Conservation (phyloP, 1,139 yeast genomes). For the Geotrichum reessii region DNA sequence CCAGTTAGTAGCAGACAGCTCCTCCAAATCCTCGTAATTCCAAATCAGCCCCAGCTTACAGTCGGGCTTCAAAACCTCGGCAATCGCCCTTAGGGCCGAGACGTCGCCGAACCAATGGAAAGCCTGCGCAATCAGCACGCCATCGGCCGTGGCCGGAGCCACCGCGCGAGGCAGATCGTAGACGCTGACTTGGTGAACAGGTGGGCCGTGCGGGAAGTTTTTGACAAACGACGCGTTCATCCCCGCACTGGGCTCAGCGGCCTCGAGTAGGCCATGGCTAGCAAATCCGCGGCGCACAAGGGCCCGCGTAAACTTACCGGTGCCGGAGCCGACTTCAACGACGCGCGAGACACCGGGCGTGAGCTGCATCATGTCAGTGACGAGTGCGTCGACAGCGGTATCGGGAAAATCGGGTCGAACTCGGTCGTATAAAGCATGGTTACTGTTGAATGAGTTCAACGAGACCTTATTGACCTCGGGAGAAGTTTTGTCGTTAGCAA, state of each 20-base stretch:
- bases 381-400: conserved; percentile 45
- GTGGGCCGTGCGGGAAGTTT: conserved; percentile 50
- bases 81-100: conserved; percentile 46
- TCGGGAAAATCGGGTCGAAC: conserved; percentile 53
- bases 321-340: conserved; percentile 59
- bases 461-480: conserved; percentile 19
- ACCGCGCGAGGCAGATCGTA: not conserved
- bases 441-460: conserved; percentile 44
- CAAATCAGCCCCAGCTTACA: conserved; percentile 53
- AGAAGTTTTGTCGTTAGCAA: no score
- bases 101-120: conserved; percentile 63
- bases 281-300: conserved; percentile 31
- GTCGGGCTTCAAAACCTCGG: conserved; percentile 50
- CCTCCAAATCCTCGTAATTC: conserved; percentile 49
- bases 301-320: conserved; percentile 57
- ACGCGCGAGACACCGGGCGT: conserved; percentile 30
- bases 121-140: conserved; percentile 57
- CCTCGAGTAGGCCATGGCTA: conserved; percentile 34
- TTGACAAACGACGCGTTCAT: conserved; percentile 48
- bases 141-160: conserved; percentile 44
- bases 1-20: conserved; percentile 29
- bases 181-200: conserved; percentile 17
- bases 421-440: conserved; percentile 50
- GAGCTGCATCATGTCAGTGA: conserved; percentile 38
- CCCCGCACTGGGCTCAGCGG: conserved; percentile 57